Evolutionary conservation across 2,329 filamentous ascomycete species (phyloP).

Genomic region (Penicillium sp.): DNA sequence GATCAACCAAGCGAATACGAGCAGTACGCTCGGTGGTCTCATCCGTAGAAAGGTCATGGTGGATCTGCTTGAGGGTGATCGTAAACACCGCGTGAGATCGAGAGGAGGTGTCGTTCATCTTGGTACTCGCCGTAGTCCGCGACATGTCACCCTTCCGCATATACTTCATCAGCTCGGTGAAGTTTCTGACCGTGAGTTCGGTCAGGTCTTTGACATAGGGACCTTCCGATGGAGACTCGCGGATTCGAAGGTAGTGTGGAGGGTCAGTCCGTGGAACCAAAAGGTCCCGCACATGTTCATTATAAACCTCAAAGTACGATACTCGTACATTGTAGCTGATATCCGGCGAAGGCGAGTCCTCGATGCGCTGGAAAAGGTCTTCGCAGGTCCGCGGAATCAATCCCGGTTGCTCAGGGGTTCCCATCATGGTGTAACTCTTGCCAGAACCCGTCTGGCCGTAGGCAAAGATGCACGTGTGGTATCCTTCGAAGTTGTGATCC

Average conservation of each 20-base stretch:
- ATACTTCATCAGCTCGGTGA: conserved; percentile 79
- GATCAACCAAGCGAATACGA: conserved; percentile 88
- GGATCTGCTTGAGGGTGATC: conserved; percentile 96
- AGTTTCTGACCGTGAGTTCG: conserved; percentile 84
- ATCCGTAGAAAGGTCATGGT: conserved; percentile 95
- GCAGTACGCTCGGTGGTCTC: conserved; percentile 94
- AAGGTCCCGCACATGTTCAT: conserved; percentile 94
- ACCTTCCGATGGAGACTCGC: conserved; percentile 89
- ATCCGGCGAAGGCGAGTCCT: conserved; percentile 77
- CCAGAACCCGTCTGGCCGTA: conserved; percentile 97
- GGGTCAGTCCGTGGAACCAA: conserved; percentile 75
- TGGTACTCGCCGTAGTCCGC: conserved; percentile 86
- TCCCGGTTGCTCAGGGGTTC: conserved; percentile 75
- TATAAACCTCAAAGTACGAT: conserved; percentile 99
- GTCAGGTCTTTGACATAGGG: conserved; percentile 97
- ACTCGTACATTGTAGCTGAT: conserved; percentile 97
- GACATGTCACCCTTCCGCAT: conserved; percentile 89
- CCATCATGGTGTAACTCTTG: conserved; percentile 99
- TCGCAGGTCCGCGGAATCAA: conserved; percentile 94
- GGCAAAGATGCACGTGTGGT: conserved; percentile 98
- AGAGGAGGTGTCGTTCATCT: conserved; percentile 99
- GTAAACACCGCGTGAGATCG: conserved; percentile 97
- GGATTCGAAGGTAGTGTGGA: conserved; percentile 92
- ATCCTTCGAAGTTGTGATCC: conserved; percentile 98
- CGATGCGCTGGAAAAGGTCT: conserved; percentile 91